phyloP scores from a whole-genome alignment of 1,139 yeast genomes.

The Magnusiomyces suaveolens region DNA sequence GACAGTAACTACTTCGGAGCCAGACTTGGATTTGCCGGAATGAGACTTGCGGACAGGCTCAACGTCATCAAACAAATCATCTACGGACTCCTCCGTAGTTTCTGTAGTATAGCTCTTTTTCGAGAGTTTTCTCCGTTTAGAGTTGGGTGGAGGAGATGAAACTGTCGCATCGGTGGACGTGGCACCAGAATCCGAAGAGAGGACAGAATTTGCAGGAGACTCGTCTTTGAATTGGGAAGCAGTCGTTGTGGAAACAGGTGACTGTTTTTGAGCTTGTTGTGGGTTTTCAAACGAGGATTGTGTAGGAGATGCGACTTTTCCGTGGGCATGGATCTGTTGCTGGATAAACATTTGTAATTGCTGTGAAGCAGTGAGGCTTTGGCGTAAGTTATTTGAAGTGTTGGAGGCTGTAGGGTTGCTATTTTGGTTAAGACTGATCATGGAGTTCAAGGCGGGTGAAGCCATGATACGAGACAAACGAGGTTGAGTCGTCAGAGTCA shows the following conservation, averaged over 20 bases:
- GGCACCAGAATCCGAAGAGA: too few species aligned
- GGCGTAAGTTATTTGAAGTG: background rate
- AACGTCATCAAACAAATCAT: background rate
- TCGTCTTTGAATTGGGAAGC: too few species aligned
- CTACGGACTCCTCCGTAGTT: background rate
- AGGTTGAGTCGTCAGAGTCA: slow-evolving; percentile 8
- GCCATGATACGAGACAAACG: slow-evolving; percentile 8
- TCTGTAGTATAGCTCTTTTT: background rate
- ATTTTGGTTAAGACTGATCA: slow-evolving; percentile 6
- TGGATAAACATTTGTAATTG: background rate
- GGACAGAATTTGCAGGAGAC: too few species aligned
- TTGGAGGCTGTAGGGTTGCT: background rate
- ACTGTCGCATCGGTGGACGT: background rate
- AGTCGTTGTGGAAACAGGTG: too few species aligned
- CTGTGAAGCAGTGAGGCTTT: background rate
- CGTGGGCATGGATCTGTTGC: background rate
- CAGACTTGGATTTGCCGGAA: background rate
- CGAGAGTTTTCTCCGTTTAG: slow-evolving; percentile 2
- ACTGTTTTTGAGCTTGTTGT: too few species aligned
- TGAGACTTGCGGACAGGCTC: background rate
- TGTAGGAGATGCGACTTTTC: background rate
- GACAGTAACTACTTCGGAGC: slow-evolving; percentile 15
- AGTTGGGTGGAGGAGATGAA: slow-evolving; percentile 1
- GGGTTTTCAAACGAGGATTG: too few species aligned
- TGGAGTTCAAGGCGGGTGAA: slow-evolving; percentile 12